Base-by-base conservation (phyloP, 352 stramenopile species). In the Phytophthora vignae region DNA sequence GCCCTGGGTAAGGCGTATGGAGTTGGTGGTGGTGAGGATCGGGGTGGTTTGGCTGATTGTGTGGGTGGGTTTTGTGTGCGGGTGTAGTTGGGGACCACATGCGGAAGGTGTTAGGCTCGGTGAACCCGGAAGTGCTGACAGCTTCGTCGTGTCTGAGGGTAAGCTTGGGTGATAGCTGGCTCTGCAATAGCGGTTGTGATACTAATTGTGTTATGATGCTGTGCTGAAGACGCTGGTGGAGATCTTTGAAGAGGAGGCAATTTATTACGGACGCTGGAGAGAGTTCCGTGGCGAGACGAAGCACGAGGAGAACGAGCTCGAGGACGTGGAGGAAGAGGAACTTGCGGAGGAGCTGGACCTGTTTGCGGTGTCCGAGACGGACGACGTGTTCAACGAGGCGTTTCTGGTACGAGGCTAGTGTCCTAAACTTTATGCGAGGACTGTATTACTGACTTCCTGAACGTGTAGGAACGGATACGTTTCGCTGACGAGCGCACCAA, bases 401-500 rank as follows among this genome's bases (percentile, higher is more conserved):
- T 93, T 95, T 57, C 64, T 95, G 60, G 83, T 90, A 66, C 49
- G 79, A 59, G 22, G 38, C 6, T 14, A 19, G 7, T 7, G n/a
- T 40, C 21, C 8, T 2, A 48, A 56, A 6, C 2, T 17, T 50
- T 42, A 6, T 9, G 15, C 53, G 55, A 7, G 71, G 21, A 11
- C 62, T 19, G 10, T 14, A 17, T 33, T 40, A 38, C 44, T 64
- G n/a, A 60, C 55, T 65, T 42, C 19, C 0, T 53, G n/a, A 12
- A 6, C 38, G 21, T 25, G 19, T 48, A 93, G 85, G 88, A 95
- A 56, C 89, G 89, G 60, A 96, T 95, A 76, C 80, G 81, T 19
- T 96, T 96, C 61, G 89, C 89, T 1, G 89, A 96, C 66, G 85
- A 95, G 67, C 86, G 89, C 27, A 96, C 89, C 11, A 85, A 90